Evolutionary conservation across 164 flowering plant genomes (phyloP), one percentile per base, ranked within the genome.

Genomic region (Umbilicus rupestris): DNA sequence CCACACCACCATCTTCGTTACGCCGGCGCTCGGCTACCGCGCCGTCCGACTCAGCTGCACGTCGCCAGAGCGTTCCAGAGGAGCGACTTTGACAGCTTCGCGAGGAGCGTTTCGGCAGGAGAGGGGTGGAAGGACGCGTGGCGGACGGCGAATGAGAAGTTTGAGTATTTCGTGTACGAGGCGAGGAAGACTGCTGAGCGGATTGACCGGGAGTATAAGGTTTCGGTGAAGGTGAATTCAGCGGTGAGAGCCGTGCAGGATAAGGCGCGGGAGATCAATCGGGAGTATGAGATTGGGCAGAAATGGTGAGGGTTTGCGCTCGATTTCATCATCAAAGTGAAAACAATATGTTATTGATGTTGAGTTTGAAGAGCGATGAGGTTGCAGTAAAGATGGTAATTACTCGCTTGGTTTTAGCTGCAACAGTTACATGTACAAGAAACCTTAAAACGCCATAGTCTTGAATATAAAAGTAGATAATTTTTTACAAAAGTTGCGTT

Each of bases 321-420:
- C 28, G 97, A 93, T 76, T 86, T 93, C 57, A 14, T 33, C 82
- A 3, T 76, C 84, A 62, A 79, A 78, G 44, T 78, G 88, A 9
- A 71, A 78, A 10, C 83, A 85, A 31, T 82, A 87, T 62, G 77
- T 92, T 19, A 92, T 92, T 22, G 98, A 92, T 74, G 86, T 89
- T 31, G 98, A 92, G 63, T 90, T 87, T 45, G 96, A 92, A 69
- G 96, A 90, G 77, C 90, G 84, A 80, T 92, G 77, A 84, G 22
- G 37, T 65, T 39, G 11, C 30, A 39, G 22, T n/a, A 47, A 6
- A 2, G 10, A 47, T 47, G 55, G 22, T n/a, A 47, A 14, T 10
- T 45, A 10, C 6, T 41, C 44, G 14, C 44, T 41, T 41, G 44
- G 44, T 9, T 41, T 10, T 41, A 10, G 7, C 44, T 15, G 44